Percentiles rank a stretch among this genome's conserved stretches.
Evolutionary conservation across 352 stramenopile genomes (phyloP).

Genomic region (Pythium scleroteichum): DNA sequence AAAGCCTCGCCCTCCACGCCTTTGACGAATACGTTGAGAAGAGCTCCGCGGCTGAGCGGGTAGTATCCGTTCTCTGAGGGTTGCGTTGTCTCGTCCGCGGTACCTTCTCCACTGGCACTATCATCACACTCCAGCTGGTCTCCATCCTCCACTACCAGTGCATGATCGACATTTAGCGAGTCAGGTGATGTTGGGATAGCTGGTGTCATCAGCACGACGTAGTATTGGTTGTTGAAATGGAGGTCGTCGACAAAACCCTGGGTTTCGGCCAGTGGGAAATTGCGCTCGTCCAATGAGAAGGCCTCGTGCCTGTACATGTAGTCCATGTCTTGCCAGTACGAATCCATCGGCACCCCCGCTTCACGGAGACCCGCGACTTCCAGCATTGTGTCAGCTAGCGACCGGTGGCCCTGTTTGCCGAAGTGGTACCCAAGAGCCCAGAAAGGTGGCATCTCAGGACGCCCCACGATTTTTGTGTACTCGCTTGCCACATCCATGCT

Average conservation of each 20-base stretch:
- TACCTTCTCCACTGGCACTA: background rate
- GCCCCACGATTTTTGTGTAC: conserved; percentile 77
- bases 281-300: conserved; percentile 63
- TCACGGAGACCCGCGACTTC: conserved; percentile 41
- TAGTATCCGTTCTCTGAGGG: conserved; percentile 19
- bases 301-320: conserved; percentile 54
- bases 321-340: conserved; percentile 75
- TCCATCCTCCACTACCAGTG: conserved; percentile 4
- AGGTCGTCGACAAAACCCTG: conserved; percentile 70
- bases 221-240: conserved; percentile 82
- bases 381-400: conserved; percentile 37
- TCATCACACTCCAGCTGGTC: background rate
- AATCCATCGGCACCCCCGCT: conserved; percentile 67
- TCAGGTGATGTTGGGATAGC: conserved; percentile 36
- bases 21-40: conserved; percentile 78
- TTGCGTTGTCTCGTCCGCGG: background rate
- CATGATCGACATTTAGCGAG: conserved; percentile 4
- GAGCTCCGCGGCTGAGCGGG: conserved; percentile 39
- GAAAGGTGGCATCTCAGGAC: conserved; percentile 76
- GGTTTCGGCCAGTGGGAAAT: conserved; percentile 48
- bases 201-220: conserved; percentile 69
- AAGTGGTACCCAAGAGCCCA: conserved; percentile 88
- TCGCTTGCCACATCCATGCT: conserved; percentile 59
- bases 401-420: conserved; percentile 40
- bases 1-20: conserved; percentile 59